Base-by-base conservation (phyloP, 2,329 filamentous ascomycete species). In the Diaporthe destruens region DNA sequence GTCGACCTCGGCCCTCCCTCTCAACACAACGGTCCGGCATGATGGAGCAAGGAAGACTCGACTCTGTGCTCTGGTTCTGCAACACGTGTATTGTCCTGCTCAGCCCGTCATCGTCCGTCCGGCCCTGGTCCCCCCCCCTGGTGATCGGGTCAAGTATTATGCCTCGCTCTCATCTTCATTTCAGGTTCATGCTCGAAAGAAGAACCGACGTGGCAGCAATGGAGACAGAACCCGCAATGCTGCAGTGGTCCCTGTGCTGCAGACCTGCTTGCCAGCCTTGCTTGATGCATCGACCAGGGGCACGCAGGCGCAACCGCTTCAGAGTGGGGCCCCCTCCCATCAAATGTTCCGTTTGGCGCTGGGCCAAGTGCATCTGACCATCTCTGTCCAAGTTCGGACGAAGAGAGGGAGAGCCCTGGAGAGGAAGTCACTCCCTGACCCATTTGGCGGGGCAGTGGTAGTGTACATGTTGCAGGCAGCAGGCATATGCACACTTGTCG, bases 291-390 rank as follows among this genome's bases (percentile, higher is more conserved):
- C n/a, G 44, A 23, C 61, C 44, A 65, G 61, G 61, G 44, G 61
- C 61, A 51, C 11, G 61, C 61, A 36, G 44, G 61, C 67, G 25
- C 67, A 53, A 47, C 55, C 55, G 67, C 67, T 53, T 70, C 44
- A 69, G 55, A 53, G 55, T 61, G 67, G 66, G 34, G 16, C 49
- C 44, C 67, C 34, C 44, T 59, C 55, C 55, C 56, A 51, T 59
- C 55, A 61, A 70, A 70, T 61, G 67, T 51, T 70, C 67, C 67
- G 44, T 57, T 70, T 70, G 67, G 67, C 67, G 67, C 67, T 70
- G 67, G 55, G 47, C 55, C 20, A 23, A 47, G 47, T 51, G 56
- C 67, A 47, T 57, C 56, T 69, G 67, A 59, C 67, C 29, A 59
- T 69, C 67, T 39, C 36, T 39, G 36, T 36, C 55, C 44, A 65